A percentile compares a stretch with the other conserved stretches of the same genome.
Evolutionary conservation across 495 filamentous ascomycete genomes (phyloP).

Genomic region (Ascodesmis nigricans): DNA sequence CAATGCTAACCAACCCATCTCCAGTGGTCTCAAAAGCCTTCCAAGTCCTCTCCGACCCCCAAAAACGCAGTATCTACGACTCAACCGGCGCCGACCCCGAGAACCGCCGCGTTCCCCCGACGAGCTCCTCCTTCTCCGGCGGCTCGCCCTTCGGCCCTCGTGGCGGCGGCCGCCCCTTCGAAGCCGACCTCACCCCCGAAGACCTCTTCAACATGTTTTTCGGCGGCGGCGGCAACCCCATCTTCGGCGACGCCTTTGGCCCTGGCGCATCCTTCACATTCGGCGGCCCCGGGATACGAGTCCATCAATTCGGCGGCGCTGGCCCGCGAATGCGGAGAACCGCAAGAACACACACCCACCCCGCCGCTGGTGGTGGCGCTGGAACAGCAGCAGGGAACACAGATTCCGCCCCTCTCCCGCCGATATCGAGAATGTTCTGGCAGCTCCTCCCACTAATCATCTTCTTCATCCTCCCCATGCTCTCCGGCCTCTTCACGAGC

Average conservation of each 20-base stretch:
- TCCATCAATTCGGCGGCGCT: conserved; percentile 66
- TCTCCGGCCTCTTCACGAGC: conserved; percentile 50
- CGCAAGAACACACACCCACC: conserved; percentile 31
- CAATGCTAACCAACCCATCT: too few species aligned
- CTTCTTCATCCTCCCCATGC: conserved; percentile 68
- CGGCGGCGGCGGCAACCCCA: conserved; percentile 33
- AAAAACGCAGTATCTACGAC: conserved; percentile 76
- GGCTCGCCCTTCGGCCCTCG: conserved; percentile 39
- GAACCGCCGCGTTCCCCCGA: conserved; percentile 47
- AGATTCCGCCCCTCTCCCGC: conserved; percentile 21
- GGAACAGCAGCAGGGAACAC: conserved; percentile 26
- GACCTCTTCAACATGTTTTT: conserved; percentile 95
- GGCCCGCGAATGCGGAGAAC: conserved; percentile 32
- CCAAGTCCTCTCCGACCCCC: conserved; percentile 74
- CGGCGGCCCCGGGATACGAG: conserved; percentile 56
- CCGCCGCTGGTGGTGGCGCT: conserved; percentile 32
- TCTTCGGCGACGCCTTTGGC: conserved; percentile 58
- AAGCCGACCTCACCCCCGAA: conserved; percentile 86
- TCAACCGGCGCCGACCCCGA: conserved; percentile 81
- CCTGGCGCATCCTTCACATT: conserved; percentile 71
- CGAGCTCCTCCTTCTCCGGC: conserved; percentile 28
- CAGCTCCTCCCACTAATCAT: conserved; percentile 64
- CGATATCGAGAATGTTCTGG: conserved; percentile 36
- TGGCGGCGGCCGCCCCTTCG: conserved; percentile 33
- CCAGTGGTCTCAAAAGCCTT: conserved; percentile 82